Base-by-base conservation (phyloP, 129 eudicot species). In the Smallanthus sonchifolius region DNA sequence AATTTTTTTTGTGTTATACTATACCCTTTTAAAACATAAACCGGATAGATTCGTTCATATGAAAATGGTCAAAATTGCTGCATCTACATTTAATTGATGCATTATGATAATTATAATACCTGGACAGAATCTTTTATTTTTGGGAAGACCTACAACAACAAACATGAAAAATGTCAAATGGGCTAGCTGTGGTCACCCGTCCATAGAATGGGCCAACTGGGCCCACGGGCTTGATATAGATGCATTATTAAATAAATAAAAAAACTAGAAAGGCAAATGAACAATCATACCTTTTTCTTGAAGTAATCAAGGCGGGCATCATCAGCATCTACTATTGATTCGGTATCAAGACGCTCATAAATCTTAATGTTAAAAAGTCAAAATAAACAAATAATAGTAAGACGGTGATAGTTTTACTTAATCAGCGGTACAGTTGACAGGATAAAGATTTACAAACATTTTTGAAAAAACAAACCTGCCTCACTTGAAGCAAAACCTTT, bases 241-340 rank as follows among this genome's bases (percentile, higher is more conserved):
- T 42, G 13, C 10, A 13, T 45, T 45, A 45, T 10, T 11, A 10
- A 11, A 13, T 45, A 2, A 13, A 15, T n/a, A 49, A 47, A 69
- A 24, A 24, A 0, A 70, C 45, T 17, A 34, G 4, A 70, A 35
- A 38, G 13, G 55, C n/a, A 56, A 54, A 28, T 4, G n/a, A 16
- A 44, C 8, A 38, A 28, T 6, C 83, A 55, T 36, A 94, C 99
- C 96, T 94, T 94, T 52, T 85, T 80, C 36, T 81, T 75, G 54
- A 94, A 94, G 81, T 91, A 94, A 48, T 89, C 90, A 75, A 94
- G 85, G 55, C 99, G 99, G 47, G 91, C 86, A 80, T 91, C 87
- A 75, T 87, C 96, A 73, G 84, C 93, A 57, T 90, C 96, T 37
- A 48, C 87, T 17, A 16, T 54, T 20, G 97, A 85, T 54, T 88